Conservation (phyloP, 2,329 filamentous ascomycete genomes). For the Dactylella cylindrospora region DNA sequence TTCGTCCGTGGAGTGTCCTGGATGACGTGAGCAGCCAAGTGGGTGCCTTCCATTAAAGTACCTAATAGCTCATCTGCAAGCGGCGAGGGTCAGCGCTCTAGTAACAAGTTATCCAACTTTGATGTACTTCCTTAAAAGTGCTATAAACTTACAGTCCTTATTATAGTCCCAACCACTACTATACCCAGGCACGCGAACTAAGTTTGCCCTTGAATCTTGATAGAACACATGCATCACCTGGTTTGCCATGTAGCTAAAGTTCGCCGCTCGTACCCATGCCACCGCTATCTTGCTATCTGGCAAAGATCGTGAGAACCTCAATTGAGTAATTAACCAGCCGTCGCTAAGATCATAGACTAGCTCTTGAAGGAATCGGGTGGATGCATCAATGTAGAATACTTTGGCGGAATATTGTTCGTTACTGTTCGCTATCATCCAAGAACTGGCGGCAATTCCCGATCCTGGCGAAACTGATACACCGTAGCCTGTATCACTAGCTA, state of each 20-base stretch:
- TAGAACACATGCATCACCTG: slow-evolving; percentile 31
- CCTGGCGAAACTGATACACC: slow-evolving; percentile 15
- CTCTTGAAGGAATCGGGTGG: slow-evolving; percentile 24
- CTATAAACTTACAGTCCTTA: slow-evolving; percentile 14
- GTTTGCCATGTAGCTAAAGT: slow-evolving; percentile 21
- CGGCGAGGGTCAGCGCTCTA: background rate
- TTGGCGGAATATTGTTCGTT: slow-evolving; percentile 3
- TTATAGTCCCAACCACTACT: slow-evolving; percentile 16
- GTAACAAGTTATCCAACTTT: background rate
- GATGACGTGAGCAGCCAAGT: slow-evolving; percentile 17
- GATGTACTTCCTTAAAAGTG: background rate
- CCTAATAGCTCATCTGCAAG: slow-evolving; percentile 18
- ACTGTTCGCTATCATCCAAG: slow-evolving; percentile 7
- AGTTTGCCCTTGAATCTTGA: slow-evolving; percentile 26
- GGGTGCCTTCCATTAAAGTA: slow-evolving; percentile 16
- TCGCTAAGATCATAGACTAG: slow-evolving; percentile 11
- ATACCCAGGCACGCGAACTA: slow-evolving; percentile 18
- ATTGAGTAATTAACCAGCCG: slow-evolving; percentile 9
- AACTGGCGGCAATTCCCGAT: slow-evolving; percentile 21
- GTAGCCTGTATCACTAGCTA: slow-evolving; percentile 23
- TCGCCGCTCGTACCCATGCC: slow-evolving; percentile 22
- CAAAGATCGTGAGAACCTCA: slow-evolving; percentile 6
- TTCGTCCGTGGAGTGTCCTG: slow-evolving; percentile 25
- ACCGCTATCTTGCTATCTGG: slow-evolving; percentile 18
- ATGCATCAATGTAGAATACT: slow-evolving; percentile 22